Conservation (phyloP, 768 basidiomycete species). For the Pleurotus citrinopileatus region DNA sequence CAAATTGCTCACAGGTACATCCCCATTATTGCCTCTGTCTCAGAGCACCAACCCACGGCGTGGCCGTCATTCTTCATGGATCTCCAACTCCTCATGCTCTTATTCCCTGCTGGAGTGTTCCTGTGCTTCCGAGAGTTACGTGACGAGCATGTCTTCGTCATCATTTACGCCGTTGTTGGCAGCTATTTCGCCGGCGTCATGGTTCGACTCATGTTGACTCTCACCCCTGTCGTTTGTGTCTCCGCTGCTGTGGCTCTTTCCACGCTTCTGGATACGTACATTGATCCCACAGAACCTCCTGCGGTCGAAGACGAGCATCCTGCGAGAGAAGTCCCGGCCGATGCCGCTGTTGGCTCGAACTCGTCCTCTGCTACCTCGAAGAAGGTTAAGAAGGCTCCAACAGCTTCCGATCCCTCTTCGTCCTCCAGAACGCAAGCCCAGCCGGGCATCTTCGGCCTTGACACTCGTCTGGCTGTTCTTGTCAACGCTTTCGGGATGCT, state of each 20-base stretch:
- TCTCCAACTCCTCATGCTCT: conserved; percentile 94
- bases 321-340: conserved; percentile 20
- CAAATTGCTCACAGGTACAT: conserved; percentile 58
- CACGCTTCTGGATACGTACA: conserved; percentile 81
- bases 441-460: conserved; percentile 81
- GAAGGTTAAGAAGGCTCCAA: conserved; percentile 55
- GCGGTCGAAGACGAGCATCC: conserved; percentile 25
- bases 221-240: conserved; percentile 97
- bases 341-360: conserved; percentile 26
- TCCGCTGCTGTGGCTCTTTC: conserved; percentile 89
- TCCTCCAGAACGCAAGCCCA: conserved; percentile 30
- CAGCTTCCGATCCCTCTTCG: conserved; percentile 29
- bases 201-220: conserved; percentile 97
- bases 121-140: conserved; percentile 92
- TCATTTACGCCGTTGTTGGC: conserved; percentile 94
- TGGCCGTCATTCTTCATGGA: conserved; percentile 99
- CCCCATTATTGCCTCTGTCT: conserved; percentile 98
- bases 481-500: conserved; percentile 76
- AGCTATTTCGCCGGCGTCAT: conserved; percentile 99
- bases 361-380: conserved; percentile 38
- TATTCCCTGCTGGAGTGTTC: conserved; percentile 95
- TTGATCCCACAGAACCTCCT: conserved; percentile 78
- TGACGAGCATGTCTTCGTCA: conserved; percentile 97
- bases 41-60: conserved; percentile 98
- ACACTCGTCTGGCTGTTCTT: conserved; percentile 76